Evolutionary conservation across 257 asterid species (phyloP).

Genomic region (Paulownia fortunei): DNA sequence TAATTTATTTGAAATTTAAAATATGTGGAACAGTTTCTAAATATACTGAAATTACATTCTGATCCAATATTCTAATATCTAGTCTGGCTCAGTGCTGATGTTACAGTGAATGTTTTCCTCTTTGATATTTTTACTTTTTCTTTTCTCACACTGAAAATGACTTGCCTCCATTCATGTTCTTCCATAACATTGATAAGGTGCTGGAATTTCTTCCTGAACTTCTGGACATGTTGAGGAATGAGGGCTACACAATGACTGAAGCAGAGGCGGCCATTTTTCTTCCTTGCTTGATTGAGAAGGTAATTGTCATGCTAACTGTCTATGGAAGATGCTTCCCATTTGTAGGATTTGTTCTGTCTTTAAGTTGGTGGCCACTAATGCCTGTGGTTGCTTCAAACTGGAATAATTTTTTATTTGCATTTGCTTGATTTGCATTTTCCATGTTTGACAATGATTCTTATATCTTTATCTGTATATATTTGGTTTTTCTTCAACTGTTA

Average conservation of each 20-base stretch:
- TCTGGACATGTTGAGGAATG: constrained; percentile 80
- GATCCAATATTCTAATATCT: constrained; percentile 14
- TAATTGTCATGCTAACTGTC: constrained; percentile 31
- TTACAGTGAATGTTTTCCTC: background rate
- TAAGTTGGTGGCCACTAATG: background rate
- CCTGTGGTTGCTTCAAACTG: constrained; percentile 22
- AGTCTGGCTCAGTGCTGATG: background rate
- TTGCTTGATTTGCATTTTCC: background rate
- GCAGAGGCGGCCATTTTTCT: constrained; percentile 96
- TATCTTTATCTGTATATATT: constrained; percentile 7
- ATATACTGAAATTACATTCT: background rate
- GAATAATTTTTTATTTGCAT: background rate
- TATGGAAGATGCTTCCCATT: constrained; percentile 6
- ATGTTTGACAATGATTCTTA: background rate
- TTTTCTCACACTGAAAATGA: background rate
- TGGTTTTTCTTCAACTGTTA: background rate
- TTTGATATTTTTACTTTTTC: background rate
- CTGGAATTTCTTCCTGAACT: constrained; percentile 99
- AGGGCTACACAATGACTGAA: constrained; percentile 86
- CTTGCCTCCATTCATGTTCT: constrained; percentile 23
- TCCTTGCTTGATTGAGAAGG: constrained; percentile 98
- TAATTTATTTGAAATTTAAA: background rate
- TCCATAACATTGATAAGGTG: constrained; percentile 57
- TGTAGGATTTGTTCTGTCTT: constrained; percentile 7
- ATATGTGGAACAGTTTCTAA: background rate